Evolutionary conservation across 2,329 filamentous ascomycete species (phyloP).

Genomic region (Thielaviopsis musarum): DNA sequence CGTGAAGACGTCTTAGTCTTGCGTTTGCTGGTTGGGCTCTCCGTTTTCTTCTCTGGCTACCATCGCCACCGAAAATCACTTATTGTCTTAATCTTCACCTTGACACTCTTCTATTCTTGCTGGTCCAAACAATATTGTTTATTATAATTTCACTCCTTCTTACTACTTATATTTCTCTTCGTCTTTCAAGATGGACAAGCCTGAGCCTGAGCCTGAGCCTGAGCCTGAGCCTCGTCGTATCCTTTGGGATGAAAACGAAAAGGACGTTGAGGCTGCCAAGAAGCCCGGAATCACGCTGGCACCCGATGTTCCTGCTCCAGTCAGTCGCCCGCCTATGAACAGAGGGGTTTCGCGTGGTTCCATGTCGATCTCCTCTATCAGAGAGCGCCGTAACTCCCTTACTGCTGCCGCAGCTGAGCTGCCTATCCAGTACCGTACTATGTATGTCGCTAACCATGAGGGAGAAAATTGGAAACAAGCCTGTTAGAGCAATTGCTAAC

Average conservation of each 20-base stretch:
- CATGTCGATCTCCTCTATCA: conserved; percentile 11
- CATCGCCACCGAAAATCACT: neutral
- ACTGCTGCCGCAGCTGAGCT: conserved; percentile 16
- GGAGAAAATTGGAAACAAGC: neutral
- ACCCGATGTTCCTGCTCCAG: conserved; percentile 1
- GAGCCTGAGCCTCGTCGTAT: conserved; percentile 3
- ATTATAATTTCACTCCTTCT: neutral
- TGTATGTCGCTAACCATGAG: conserved; percentile 22
- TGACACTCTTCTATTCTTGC: neutral
- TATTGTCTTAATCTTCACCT: neutral
- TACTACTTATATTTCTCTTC: neutral
- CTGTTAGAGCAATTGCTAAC: too few species aligned
- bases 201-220: neutral
- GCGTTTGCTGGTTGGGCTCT: conserved; percentile 7
- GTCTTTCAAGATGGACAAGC: conserved; percentile 6
- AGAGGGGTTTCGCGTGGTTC: conserved; percentile 10
- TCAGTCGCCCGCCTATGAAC: conserved; percentile 8
- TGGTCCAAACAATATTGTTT: neutral
- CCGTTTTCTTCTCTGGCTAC: neutral
- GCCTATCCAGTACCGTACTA: conserved; percentile 38
- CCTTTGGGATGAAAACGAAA: conserved; percentile 4
- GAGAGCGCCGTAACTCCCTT: conserved; percentile 8
- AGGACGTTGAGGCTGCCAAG: conserved; percentile 8
- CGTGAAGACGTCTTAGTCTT: conserved; percentile 10
- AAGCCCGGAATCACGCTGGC: conserved; percentile 1